Evolutionary conservation across 306 rosid species (phyloP).

Genomic region (Quercus cerris): DNA sequence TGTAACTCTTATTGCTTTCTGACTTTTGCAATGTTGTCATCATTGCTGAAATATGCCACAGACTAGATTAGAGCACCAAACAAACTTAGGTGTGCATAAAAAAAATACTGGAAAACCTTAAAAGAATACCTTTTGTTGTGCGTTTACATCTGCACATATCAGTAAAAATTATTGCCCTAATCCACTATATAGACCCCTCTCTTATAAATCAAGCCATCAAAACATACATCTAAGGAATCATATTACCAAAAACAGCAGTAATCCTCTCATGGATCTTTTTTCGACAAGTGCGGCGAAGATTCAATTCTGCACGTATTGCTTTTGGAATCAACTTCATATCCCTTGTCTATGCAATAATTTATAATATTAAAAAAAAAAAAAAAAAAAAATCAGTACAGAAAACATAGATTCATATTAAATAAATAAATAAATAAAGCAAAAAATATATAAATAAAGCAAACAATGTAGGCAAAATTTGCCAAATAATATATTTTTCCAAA

Average conservation of each 20-base stretch:
- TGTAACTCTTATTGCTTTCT: too few relatives aligned
- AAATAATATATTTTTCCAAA: too few relatives aligned
- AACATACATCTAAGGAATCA: slow-evolving; percentile 2
- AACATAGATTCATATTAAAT: too few relatives aligned
- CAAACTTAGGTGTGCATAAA: not conserved
- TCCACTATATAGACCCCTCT: too few relatives aligned
- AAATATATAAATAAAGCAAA: too few relatives aligned
- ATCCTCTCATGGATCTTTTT: slow-evolving; percentile 82
- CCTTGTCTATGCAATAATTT: slow-evolving; percentile 49
- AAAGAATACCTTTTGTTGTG: not conserved
- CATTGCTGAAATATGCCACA: slow-evolving; percentile 49
- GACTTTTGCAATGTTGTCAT: slow-evolving; percentile 40
- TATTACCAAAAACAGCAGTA: slow-evolving; percentile 72
- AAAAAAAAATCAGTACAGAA: too few relatives aligned
- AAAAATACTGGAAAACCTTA: not conserved
- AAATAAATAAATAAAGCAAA: too few relatives aligned
- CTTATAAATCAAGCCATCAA: not conserved
- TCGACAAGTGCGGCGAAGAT: slow-evolving; percentile 68
- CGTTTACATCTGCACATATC: not conserved
- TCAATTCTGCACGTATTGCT: slow-evolving; percentile 54
- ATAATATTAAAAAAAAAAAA: not conserved
- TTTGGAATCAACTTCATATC: slow-evolving; percentile 76
- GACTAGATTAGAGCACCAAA: not conserved
- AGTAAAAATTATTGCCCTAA: too few relatives aligned
- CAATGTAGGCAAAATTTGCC: too few relatives aligned